phyloP scores from a whole-genome alignment of 192 early-diverging fungal species.

The Entomortierella parvispora region DNA sequence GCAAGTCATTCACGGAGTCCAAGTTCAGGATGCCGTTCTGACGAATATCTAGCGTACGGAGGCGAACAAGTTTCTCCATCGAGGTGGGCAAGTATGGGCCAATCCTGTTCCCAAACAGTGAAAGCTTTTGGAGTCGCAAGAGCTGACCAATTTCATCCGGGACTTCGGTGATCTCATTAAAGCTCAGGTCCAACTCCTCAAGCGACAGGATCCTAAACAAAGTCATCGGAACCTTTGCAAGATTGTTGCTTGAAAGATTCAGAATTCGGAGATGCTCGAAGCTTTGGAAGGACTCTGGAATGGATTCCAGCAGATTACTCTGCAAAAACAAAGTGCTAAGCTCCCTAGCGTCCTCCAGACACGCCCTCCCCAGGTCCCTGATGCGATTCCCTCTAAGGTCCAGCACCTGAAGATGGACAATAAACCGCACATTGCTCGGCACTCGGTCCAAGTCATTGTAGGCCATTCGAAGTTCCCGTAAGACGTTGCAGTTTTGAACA shows the following conservation, averaged over 20 bases:
- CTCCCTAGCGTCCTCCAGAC: slow-evolving; percentile 67
- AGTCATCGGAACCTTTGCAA: slow-evolving; percentile 72
- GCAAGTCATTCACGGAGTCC: slow-evolving; percentile 63
- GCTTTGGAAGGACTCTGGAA: slow-evolving; percentile 73
- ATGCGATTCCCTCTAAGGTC: slow-evolving; percentile 86
- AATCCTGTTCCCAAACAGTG: slow-evolving; percentile 82
- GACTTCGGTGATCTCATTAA: slow-evolving; percentile 82
- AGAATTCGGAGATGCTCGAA: slow-evolving; percentile 70
- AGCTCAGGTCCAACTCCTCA: slow-evolving; percentile 80
- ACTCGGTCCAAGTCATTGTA: slow-evolving; percentile 75
- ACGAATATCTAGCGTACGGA: slow-evolving; percentile 83
- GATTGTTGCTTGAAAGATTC: slow-evolving; percentile 84
- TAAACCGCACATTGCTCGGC: slow-evolving; percentile 72
- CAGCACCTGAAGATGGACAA: slow-evolving; percentile 73
- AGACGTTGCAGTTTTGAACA: slow-evolving; percentile 74
- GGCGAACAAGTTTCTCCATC: slow-evolving; percentile 64
- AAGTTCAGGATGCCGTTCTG: slow-evolving; percentile 82
- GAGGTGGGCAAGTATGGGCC: slow-evolving; percentile 73
- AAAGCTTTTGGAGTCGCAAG: slow-evolving; percentile 63
- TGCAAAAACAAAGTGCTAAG: slow-evolving; percentile 72
- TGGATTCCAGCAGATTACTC: slow-evolving; percentile 77
- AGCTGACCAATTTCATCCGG: slow-evolving; percentile 79
- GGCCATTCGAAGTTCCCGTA: slow-evolving; percentile 75
- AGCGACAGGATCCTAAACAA: slow-evolving; percentile 70
- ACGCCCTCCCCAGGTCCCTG: slow-evolving; percentile 67